Evolutionary conservation across 148 eudicot genomes (phyloP).

Genomic region (Camellia japonica): DNA sequence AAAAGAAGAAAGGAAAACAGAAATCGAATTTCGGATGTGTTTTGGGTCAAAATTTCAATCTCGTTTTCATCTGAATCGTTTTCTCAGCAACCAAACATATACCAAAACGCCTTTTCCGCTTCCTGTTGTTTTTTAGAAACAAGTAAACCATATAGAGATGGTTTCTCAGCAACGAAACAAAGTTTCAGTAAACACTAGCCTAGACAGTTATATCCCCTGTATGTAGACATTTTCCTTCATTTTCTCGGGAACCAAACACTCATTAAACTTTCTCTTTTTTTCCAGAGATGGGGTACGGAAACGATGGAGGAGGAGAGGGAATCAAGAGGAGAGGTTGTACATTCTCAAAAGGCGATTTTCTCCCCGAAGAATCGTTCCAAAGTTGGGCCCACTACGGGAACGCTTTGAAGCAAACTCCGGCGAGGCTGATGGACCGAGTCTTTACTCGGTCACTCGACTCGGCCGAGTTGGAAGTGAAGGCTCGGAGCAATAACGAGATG

Average conservation of each 20-base stretch:
- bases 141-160: too few species aligned
- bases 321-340: slow-evolving; percentile 26
- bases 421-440: slow-evolving; percentile 41
- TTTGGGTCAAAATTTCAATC: too few species aligned
- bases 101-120: background rate
- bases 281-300: background rate
- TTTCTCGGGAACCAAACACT: too few species aligned
- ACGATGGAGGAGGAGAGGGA: slow-evolving; percentile 1
- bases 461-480: slow-evolving; percentile 46
- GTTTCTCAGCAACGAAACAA: background rate
- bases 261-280: too few species aligned
- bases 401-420: slow-evolving; percentile 42
- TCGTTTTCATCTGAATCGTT: background rate
- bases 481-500: slow-evolving; percentile 47
- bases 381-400: slow-evolving; percentile 42
- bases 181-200: too few species aligned
- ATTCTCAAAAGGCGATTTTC: slow-evolving; percentile 43
- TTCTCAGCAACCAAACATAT: background rate
- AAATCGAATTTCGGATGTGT: too few species aligned
- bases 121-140: too few species aligned
- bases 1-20: too few species aligned
- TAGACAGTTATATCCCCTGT: too few species aligned
- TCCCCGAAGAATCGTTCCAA: slow-evolving; percentile 59
- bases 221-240: too few species aligned
- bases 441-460: slow-evolving; percentile 41